These are phyloP conservation scores for Spatholobus suberectus DNA, from an alignment of 306 rosid genomes.

Conservation along the genomic window DNA sequence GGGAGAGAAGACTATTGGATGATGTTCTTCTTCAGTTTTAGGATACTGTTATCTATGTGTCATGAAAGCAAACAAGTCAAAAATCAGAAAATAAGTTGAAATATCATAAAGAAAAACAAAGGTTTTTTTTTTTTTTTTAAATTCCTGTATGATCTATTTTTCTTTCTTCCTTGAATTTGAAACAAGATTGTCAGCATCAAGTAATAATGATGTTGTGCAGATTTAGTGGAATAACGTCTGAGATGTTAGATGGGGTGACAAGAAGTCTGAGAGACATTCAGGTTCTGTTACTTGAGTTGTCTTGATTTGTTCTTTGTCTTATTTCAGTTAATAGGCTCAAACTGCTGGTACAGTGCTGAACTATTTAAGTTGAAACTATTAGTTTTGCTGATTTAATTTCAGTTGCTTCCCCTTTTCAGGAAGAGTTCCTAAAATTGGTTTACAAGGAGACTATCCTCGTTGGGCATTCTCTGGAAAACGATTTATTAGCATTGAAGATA, in stretches of 20 bases:
- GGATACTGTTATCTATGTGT: neutral
- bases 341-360: slow-evolving; percentile 19
- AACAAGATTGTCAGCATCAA: slow-evolving; percentile 1
- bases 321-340: slow-evolving; percentile 6
- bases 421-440: slow-evolving; percentile 78
- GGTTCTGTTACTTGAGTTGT: slow-evolving; percentile 57
- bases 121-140: neutral
- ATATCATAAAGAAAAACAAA: neutral
- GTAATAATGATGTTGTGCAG: slow-evolving; percentile 51
- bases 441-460: slow-evolving; percentile 81
- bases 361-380: slow-evolving; percentile 40
- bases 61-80: neutral
- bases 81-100: neutral
- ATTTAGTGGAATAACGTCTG: slow-evolving; percentile 92
- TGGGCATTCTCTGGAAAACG: slow-evolving; percentile 97
- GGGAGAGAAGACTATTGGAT: slow-evolving; percentile 11
- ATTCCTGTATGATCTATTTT: neutral
- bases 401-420: slow-evolving; percentile 63
- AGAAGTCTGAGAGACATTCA: slow-evolving; percentile 86
- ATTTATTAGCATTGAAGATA: slow-evolving; percentile 84
- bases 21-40: neutral
- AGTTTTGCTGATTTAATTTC: slow-evolving; percentile 46
- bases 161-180: neutral
- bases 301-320: slow-evolving; percentile 40
- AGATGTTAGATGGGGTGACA: slow-evolving; percentile 86